A percentile compares a stretch with the other conserved stretches of the same genome.
Evolutionary conservation across 495 filamentous ascomycete genomes (phyloP).

Genomic region (Apodospora peruviana): DNA sequence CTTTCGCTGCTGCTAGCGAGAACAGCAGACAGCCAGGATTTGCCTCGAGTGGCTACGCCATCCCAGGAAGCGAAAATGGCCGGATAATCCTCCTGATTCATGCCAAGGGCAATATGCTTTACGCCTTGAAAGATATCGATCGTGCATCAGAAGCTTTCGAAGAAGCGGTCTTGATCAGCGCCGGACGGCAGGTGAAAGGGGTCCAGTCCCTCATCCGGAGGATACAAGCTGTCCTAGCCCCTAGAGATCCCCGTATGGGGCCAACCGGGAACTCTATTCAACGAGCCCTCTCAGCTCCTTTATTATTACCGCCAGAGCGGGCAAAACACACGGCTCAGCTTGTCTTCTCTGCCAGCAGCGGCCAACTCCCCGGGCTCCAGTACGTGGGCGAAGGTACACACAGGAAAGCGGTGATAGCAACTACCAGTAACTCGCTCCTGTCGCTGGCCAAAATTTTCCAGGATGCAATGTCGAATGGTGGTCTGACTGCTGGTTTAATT

Average conservation of each 20-base stretch:
- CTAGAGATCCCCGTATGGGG: conserved; percentile 25
- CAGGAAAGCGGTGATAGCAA: conserved; percentile 78
- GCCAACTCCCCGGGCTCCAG: conserved; percentile 78
- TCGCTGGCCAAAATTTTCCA: conserved; percentile 98
- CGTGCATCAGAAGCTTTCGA: conserved; percentile 89
- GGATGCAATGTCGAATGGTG: conserved; percentile 88
- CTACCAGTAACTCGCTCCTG: conserved; percentile 90
- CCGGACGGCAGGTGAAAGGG: conserved; percentile 64
- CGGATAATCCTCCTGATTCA: conserved; percentile 88
- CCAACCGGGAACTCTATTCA: conserved; percentile 15
- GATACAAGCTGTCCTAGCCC: conserved; percentile 68
- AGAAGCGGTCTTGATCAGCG: conserved; percentile 85
- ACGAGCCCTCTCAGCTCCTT: conserved; percentile 30
- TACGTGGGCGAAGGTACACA: conserved; percentile 67
- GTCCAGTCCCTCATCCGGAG: conserved; percentile 76
- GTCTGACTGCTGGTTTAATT: conserved; percentile 51
- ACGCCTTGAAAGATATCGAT: conserved; percentile 78
- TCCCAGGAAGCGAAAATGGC: conserved; percentile 86
- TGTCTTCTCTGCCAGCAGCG: conserved; percentile 67
- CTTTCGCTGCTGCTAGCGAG: conserved; percentile 33
- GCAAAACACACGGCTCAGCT: conserved; percentile 79
- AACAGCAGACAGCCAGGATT: conserved; percentile 57
- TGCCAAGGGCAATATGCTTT: conserved; percentile 97
- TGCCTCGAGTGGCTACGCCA: conserved; percentile 78
- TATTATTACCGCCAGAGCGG: conserved; percentile 76